Conservation (phyloP, 768 basidiomycete species). For the Kwoniella dendrophila region DNA sequence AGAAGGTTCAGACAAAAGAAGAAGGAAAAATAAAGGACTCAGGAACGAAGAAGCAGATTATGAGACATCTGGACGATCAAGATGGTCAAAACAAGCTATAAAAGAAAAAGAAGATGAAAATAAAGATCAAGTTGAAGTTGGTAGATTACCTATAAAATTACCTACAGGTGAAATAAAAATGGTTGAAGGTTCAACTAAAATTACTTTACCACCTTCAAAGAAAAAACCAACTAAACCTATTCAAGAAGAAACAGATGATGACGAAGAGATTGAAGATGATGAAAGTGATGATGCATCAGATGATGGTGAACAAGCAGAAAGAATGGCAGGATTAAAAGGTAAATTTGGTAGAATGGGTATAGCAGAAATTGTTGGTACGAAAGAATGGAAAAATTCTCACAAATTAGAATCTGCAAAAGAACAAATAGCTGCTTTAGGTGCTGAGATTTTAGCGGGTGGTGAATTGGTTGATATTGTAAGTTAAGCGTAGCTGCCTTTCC, state of each 20-base stretch:
- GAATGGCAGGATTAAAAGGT: conserved; percentile 49
- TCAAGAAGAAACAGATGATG: conserved; percentile 25
- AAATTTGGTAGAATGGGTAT: conserved; percentile 53
- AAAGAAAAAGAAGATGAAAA: conserved; percentile 21
- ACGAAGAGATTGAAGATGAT: conserved; percentile 39
- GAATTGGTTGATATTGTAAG: conserved; percentile 78
- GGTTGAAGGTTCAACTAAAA: conserved; percentile 52
- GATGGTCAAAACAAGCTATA: conserved; percentile 28
- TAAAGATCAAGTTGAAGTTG: conserved; percentile 49
- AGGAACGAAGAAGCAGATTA: conserved; percentile 59
- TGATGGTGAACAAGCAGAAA: conserved; percentile 42
- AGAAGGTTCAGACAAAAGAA: conserved; percentile 64
- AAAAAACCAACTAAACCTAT: conserved; percentile 24
- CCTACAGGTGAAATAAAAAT: conserved; percentile 72
- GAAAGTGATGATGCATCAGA: conserved; percentile 42
- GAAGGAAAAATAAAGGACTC: conserved; percentile 61
- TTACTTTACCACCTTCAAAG: conserved; percentile 43
- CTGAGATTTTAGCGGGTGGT: conserved; percentile 90
- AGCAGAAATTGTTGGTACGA: conserved; percentile 47
- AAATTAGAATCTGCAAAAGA: conserved; percentile 78
- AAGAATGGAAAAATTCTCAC: conserved; percentile 57
- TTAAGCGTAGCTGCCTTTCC: conserved; percentile 13
- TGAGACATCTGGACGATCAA: conserved; percentile 61
- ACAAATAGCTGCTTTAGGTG: conserved; percentile 89
- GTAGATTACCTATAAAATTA: conserved; percentile 78